These are phyloP conservation scores for Ganoderma sinense DNA, from an alignment of 1,284 basidiomycete genomes.

Conservation along the genomic window DNA sequence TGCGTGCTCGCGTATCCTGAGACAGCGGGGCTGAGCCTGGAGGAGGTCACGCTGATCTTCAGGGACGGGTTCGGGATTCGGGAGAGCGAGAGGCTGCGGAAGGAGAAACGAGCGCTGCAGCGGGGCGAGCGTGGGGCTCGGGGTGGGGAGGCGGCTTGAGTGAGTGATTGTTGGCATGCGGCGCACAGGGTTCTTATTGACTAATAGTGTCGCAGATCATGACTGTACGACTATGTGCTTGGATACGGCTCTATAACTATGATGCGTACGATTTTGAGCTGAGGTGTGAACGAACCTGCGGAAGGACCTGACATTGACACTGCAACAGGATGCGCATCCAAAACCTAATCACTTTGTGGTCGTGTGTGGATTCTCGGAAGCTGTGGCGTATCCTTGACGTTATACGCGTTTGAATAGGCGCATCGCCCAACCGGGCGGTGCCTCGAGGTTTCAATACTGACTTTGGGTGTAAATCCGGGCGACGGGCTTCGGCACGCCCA, in stretches of 20 bases:
- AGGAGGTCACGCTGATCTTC: conserved; percentile 76
- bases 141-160: background rate
- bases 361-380: too few species aligned
- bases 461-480: too few species aligned
- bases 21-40: conserved; percentile 78
- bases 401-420: too few species aligned
- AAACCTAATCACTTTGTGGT: too few species aligned
- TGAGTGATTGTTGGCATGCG: background rate
- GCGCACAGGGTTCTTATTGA: background rate
- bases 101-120: conserved; percentile 46
- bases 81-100: conserved; percentile 57
- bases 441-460: too few species aligned
- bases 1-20: conserved; percentile 79
- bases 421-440: too few species aligned
- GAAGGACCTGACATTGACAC: too few species aligned
- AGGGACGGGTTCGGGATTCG: conserved; percentile 63
- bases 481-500: too few species aligned
- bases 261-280: background rate
- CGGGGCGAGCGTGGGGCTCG: conserved; percentile 8
- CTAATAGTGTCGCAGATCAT: background rate
- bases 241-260: background rate
- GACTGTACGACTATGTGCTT: background rate
- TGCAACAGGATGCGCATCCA: too few species aligned
- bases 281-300: background rate
- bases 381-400: too few species aligned